Evolutionary conservation across 2,329 filamentous ascomycete species (phyloP), one percentile per base, ranked within the genome.

Genomic region (Trichoderma sp.): DNA sequence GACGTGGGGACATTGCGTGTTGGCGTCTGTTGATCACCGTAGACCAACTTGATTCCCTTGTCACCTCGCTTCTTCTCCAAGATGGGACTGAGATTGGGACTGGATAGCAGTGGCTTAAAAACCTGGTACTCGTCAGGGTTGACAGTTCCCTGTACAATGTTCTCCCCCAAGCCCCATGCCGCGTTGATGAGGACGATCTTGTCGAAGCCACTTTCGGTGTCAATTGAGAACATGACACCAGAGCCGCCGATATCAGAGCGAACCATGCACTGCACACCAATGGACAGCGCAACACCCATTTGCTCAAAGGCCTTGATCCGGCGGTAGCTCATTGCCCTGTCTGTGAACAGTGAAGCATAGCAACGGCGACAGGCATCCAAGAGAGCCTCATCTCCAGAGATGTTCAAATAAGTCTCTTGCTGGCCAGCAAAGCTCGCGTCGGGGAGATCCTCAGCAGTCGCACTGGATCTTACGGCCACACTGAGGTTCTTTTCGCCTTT

Each of bases 221-320:
- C 80, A 28, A 82, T 80, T 39, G 81, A 80, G 74, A 83, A 83
- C 80, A 83, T 82, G 60, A 82, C 81, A 21, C 81, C 81, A 8
- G 81, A 79, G 11, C 79, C 80, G 6, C 78, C 73, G 14, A 72
- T 28, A 70, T 82, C 80, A 11, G 81, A 81, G 32, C 79, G 79
- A 71, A 78, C 77, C 78, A 80, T 79, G 15, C 70, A 73, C 69
- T 80, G 78, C 15, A 80, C 71, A 1, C 78, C 78, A 28, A 79
- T 74, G 2, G 77, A 79, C 2, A 80, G 74, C 0, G 78, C 78
- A 14, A 79, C 73, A 15, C 71, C 75, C 39, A 71, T 75, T 64
- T 80, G 77, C 21, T 78, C 74, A 65, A 79, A 80, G 1, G 76
- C 75, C 21, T 76, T 77, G 18, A 66, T 43, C 15, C 78, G 75